A percentile compares a stretch with the other conserved stretches of the same genome.
Evolutionary conservation across 2,329 filamentous ascomycete species (phyloP).

Genomic region (Exophiala aquamarina): DNA sequence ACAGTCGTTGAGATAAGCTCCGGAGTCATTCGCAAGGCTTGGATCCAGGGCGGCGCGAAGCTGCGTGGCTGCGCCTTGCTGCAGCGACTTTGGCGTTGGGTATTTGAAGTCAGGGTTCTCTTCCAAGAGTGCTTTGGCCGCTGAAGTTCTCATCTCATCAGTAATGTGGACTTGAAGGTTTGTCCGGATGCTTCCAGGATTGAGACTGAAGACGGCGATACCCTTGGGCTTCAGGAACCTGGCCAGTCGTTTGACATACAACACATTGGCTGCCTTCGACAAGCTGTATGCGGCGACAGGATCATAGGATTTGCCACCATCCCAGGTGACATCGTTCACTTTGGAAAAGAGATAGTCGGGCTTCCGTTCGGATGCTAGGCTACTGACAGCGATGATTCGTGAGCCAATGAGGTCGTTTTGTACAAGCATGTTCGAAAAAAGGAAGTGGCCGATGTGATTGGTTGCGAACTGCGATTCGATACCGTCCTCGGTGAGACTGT

Average conservation of each 20-base stretch:
- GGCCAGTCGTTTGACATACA: conserved; percentile 28
- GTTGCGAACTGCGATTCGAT: conserved; percentile 41
- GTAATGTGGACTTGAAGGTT: conserved; percentile 19
- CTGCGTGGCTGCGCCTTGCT: conserved; percentile 34
- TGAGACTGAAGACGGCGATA: conserved; percentile 17
- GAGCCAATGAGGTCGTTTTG: conserved; percentile 24
- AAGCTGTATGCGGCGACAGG: conserved; percentile 45
- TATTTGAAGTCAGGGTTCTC: conserved; percentile 17
- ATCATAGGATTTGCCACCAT: conserved; percentile 33
- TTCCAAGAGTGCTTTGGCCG: conserved; percentile 2
- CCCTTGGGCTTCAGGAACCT: conserved; percentile 5
- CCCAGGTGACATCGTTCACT: conserved; percentile 34
- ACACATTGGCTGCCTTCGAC: conserved; percentile 48
- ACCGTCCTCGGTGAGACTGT: conserved; percentile 30
- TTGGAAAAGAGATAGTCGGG: conserved; percentile 30
- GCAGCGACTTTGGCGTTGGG: conserved; percentile 26
- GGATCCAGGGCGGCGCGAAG: conserved; percentile 36
- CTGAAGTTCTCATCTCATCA: conserved; percentile 10
- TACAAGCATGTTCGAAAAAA: conserved; percentile 43
- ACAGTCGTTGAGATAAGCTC: conserved; percentile 43
- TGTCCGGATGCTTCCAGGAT: conserved; percentile 20
- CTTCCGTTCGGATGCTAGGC: conserved; percentile 17
- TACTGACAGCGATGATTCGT: conserved; percentile 33
- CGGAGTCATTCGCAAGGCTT: conserved; percentile 16
- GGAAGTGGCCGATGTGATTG: conserved; percentile 41